phyloP scores from a whole-genome alignment of 805 yeast genomes.

The Zygosaccharomyces rouxii region DNA sequence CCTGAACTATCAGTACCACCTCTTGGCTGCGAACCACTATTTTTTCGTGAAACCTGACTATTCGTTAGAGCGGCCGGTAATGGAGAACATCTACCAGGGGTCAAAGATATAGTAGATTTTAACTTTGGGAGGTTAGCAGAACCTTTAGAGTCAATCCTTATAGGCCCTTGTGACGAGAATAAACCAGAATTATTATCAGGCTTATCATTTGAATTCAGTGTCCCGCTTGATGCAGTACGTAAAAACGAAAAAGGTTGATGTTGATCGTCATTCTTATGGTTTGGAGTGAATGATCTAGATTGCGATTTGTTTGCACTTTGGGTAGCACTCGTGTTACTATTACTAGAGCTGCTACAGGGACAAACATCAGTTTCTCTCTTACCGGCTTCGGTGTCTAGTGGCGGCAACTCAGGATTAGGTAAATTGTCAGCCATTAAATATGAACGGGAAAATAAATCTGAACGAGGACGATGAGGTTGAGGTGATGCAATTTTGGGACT shows the following conservation, averaged over 20 bases:
- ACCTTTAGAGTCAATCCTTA: slow-evolving; percentile 14
- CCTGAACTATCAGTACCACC: slow-evolving; percentile 42
- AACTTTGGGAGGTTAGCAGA: slow-evolving; percentile 20
- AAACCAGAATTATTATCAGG: slow-evolving; percentile 6
- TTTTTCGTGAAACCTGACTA: slow-evolving; percentile 44
- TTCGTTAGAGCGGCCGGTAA: slow-evolving; percentile 31
- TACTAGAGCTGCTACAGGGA: slow-evolving; percentile 6
- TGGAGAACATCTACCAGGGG: slow-evolving; percentile 57
- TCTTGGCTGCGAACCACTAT: slow-evolving; percentile 30
- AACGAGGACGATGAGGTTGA: slow-evolving; percentile 22
- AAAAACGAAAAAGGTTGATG: not conserved
- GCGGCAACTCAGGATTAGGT: slow-evolving; percentile 31
- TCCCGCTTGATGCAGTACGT: not conserved
- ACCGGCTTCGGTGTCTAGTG: not conserved
- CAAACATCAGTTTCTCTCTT: slow-evolving; percentile 6
- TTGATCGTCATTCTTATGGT: slow-evolving; percentile 16
- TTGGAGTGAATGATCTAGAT: slow-evolving; percentile 28
- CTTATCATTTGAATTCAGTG: not conserved
- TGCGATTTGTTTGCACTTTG: slow-evolving; percentile 16
- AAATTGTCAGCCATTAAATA: slow-evolving; percentile 40
- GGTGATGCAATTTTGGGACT: slow-evolving; percentile 23
- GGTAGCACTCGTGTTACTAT: slow-evolving; percentile 10
- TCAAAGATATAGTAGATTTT: slow-evolving; percentile 30
- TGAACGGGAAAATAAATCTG: slow-evolving; percentile 38
- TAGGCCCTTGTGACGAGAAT: slow-evolving; percentile 8